Evolutionary conservation across 163 green algal species (phyloP), one percentile per base, ranked within the genome.

Genomic region (Prototheca cutis): DNA sequence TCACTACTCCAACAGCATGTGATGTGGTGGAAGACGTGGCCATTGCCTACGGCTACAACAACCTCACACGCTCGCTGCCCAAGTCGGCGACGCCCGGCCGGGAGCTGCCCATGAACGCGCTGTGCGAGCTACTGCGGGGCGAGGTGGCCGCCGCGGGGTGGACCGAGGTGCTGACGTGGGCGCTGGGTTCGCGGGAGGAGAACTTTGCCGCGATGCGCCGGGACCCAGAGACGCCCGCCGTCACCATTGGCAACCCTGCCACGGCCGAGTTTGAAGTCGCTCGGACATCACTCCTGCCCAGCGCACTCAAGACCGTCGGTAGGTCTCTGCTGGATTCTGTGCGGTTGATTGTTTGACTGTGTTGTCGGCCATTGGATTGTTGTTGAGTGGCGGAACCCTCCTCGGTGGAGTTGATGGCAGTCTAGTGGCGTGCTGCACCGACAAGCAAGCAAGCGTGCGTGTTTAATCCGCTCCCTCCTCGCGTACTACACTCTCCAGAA

Each of bases 21-120:
- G 93, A 99, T 68, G 82, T 99, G 33, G 84, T 91, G 77, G 90
- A 99, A 82, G 93, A 99, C 69, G 90, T 97, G 53, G 93, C 93
- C 4, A 98, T 99, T 48, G 89, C 93, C 18, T 88, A 94, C 66
- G 93, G 93, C 29, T 99, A 93, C 85, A 98, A 98, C 76, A 97
- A 98, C 74, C 82, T 99, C 18, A 32, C 55, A 3, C 73, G 73
- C 56, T 79, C 48, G 24, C 70, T 87, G 31, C 81, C 85, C 6
- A 53, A 61, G 13, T 88, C 78, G 0, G 65, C 79, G 8, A 91
- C 84, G 0, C 67, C 84, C 17, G 93, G 87, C 4, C 68, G 71
- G 28, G 88, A 97, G 80, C 81, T 93, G 64, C 90, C 91, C 2
- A 53, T 99, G 4, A 97, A 96, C 70, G 73, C 90, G 68, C 62